Conservation (phyloP, 352 stramenopile genomes). For the Chrysophaeum taylorii region DNA sequence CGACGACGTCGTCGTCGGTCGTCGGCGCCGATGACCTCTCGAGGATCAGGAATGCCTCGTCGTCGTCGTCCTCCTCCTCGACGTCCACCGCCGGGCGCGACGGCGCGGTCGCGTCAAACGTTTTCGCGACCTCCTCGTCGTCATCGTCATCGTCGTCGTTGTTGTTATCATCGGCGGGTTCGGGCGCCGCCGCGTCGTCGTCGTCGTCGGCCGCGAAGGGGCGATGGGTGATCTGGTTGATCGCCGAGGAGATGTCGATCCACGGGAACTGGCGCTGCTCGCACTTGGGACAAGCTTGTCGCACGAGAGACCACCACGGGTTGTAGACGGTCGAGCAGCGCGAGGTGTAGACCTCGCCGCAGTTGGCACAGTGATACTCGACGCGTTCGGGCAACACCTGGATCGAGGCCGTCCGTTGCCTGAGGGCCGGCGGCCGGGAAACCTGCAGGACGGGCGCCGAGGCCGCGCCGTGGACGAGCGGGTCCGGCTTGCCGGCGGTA, state of each 20-base stretch:
- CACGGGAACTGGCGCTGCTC: not conserved
- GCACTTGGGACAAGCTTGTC: not conserved
- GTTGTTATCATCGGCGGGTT: too few species aligned
- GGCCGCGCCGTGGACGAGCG: too few species aligned
- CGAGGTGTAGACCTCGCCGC: not conserved
- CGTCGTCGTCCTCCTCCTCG: not conserved
- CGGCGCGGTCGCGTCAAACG: too few species aligned
- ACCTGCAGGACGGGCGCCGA: too few species aligned
- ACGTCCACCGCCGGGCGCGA: not conserved
- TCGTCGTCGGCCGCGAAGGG: not conserved
- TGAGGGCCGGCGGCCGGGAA: too few species aligned
- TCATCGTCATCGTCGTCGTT: too few species aligned
- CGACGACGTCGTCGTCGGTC: not conserved
- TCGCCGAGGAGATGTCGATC: not conserved
- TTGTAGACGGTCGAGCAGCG: not conserved
- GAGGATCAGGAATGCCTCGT: too few species aligned
- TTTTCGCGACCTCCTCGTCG: too few species aligned
- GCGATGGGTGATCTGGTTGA: not conserved
- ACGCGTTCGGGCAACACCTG: not conserved
- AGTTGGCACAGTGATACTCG: not conserved
- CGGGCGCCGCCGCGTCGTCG: not conserved
- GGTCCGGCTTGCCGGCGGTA: too few species aligned
- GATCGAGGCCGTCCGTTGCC: not conserved
- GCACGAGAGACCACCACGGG: not conserved
- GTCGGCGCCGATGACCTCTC: not conserved